Evolutionary conservation across 805 yeast species (phyloP).

Genomic region (Ogataea sp.): DNA sequence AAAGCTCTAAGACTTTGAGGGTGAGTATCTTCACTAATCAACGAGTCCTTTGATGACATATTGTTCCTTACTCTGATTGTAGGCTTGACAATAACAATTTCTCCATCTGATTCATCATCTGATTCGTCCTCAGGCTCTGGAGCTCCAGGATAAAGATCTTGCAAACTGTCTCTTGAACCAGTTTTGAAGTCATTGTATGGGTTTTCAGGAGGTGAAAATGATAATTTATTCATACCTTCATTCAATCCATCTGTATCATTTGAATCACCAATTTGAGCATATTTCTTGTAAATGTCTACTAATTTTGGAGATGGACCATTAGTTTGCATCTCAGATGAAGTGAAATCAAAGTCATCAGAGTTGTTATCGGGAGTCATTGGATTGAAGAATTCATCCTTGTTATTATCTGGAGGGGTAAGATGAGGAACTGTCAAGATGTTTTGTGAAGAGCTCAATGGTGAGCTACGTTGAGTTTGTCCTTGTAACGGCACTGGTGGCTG

Average conservation of each 20-base stretch:
- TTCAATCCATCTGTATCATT: slow-evolving; percentile 1
- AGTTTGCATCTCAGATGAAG: background rate
- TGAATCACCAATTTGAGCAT: slow-evolving; percentile 19
- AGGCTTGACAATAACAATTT: slow-evolving; percentile 15
- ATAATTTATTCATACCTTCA: slow-evolving; percentile 4
- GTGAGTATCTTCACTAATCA: background rate
- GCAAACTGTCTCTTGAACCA: slow-evolving; percentile 7
- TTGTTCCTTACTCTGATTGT: slow-evolving; percentile 7
- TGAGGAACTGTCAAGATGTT: background rate
- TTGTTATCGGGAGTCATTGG: background rate
- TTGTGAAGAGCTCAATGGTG: background rate
- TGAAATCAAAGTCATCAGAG: background rate
- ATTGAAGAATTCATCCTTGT: background rate
- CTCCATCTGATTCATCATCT: slow-evolving; percentile 11
- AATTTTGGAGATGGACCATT: slow-evolving; percentile 18
- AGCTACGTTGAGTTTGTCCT: background rate
- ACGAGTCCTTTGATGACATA: background rate
- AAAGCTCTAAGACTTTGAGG: slow-evolving; percentile 1
- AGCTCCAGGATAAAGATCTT: background rate
- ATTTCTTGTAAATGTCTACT: slow-evolving; percentile 23
- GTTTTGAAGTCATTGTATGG: slow-evolving; percentile 1
- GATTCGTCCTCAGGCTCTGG: slow-evolving; percentile 4
- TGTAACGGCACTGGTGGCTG: background rate
- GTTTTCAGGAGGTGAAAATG: slow-evolving; percentile 3
- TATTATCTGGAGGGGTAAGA: background rate